phyloP scores from a whole-genome alignment of 2,329 filamentous ascomycete species.

The Gnomoniopsis smithogilvyi region DNA sequence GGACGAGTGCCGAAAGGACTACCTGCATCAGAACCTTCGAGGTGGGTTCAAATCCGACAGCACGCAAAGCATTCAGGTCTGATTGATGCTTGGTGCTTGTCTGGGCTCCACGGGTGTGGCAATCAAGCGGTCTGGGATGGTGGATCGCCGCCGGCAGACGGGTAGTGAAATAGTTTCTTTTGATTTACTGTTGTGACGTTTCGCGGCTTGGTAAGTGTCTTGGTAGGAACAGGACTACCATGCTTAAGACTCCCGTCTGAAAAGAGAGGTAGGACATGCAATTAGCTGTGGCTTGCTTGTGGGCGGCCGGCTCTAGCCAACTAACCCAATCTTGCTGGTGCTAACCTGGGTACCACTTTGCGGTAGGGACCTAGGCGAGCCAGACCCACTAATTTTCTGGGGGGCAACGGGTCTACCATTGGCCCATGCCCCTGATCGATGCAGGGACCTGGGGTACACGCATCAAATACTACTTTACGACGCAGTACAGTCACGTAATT shows the following conservation, averaged over 20 bases:
- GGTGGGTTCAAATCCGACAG: too few relatives aligned
- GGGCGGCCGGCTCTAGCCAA: neutral
- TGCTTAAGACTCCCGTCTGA: neutral
- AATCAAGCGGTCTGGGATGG: neutral
- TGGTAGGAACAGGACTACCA: too few relatives aligned
- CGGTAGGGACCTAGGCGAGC: too few relatives aligned
- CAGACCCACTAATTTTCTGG: neutral
- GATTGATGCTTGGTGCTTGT: too few relatives aligned
- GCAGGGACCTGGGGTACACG: neutral
- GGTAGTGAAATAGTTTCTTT: neutral
- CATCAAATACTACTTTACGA: neutral
- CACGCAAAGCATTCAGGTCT: too few relatives aligned
- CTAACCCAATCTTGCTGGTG: too few relatives aligned
- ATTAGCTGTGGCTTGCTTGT: neutral
- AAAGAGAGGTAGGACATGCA: neutral
- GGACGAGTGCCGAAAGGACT: neutral
- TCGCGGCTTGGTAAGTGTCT: neutral
- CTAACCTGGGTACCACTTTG: neutral
- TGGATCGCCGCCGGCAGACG: neutral
- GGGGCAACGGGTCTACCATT: neutral
- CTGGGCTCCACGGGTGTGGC: neutral
- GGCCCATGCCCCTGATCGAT: neutral
- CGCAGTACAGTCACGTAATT: too few relatives aligned
- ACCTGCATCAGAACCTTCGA: too few relatives aligned
- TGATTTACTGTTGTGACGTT: neutral